A percentile compares a stretch with the other conserved stretches of the same genome.
Conservation (phyloP, 305 asterid species). For the Ilex paraguariensis region DNA sequence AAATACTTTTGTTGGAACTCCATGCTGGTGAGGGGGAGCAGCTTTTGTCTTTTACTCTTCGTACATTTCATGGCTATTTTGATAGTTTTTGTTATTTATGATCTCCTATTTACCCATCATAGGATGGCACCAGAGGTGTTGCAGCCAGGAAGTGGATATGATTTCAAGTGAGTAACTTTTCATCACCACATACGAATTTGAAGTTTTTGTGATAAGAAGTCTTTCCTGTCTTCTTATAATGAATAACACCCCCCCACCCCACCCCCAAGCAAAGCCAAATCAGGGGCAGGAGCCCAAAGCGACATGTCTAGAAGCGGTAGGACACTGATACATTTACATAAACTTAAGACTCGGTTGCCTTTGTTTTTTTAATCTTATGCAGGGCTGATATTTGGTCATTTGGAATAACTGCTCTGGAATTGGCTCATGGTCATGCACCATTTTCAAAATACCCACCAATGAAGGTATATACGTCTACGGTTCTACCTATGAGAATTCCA, state of each 20-base stretch:
- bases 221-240: too few relatives aligned
- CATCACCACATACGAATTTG: background rate
- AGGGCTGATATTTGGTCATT: conserved; percentile 99
- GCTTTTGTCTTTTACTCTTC: conserved; percentile 14
- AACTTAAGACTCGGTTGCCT: background rate
- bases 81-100: conserved; percentile 11
- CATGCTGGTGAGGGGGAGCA: conserved; percentile 71
- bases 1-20: conserved; percentile 98
- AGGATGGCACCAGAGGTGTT: conserved; percentile 99
- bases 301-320: too few relatives aligned
- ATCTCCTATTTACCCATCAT: conserved; percentile 18
- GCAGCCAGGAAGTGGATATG: conserved; percentile 99
- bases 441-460: conserved; percentile 98
- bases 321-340: too few relatives aligned
- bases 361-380: conserved; percentile 19
- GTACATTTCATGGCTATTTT: background rate
- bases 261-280: too few relatives aligned
- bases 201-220: too few relatives aligned
- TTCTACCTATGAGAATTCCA: background rate
- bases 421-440: conserved; percentile 99
- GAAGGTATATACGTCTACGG: conserved; percentile 54
- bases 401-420: conserved; percentile 97
- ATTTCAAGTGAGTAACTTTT: conserved; percentile 78
- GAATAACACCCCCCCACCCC: too few relatives aligned
- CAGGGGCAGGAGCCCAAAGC: too few relatives aligned